Evolutionary conservation across 2,329 filamentous ascomycete species (phyloP).

Genomic region (Sporothrix mexicana): DNA sequence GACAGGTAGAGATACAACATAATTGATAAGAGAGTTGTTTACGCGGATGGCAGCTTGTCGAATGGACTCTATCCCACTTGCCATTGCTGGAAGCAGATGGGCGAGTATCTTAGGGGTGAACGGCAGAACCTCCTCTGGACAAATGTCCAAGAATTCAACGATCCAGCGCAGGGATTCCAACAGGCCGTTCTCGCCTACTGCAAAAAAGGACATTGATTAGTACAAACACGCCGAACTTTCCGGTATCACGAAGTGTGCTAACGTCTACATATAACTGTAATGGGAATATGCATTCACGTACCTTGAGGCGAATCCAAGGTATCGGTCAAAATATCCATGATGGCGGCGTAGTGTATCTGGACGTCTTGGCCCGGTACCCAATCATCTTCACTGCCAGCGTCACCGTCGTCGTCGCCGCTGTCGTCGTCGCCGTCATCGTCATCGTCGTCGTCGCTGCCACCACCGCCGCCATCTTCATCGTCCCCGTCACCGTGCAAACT

Average conservation of each 20-base stretch:
- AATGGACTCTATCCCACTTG: conserved; percentile 87
- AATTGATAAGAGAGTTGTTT: conserved; percentile 89
- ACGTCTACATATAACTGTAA: too few relatives aligned
- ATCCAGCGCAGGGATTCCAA: conserved; percentile 94
- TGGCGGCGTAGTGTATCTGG: conserved; percentile 88
- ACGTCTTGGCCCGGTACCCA: conserved; percentile 98
- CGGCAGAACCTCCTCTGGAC: conserved; percentile 91
- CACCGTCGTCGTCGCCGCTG: conserved; percentile 62
- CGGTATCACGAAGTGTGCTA: too few relatives aligned
- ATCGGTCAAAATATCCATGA: conserved; percentile 87
- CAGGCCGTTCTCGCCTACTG: conserved; percentile 75
- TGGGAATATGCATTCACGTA: conserved; percentile 45
- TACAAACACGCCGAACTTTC: background rate
- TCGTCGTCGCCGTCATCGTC: conserved; percentile 66
- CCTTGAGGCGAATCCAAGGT: conserved; percentile 84
- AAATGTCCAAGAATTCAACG: conserved; percentile 95
- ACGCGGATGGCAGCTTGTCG: conserved; percentile 86
- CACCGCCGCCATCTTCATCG: conserved; percentile 63
- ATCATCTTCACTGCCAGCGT: conserved; percentile 77
- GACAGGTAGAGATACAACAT: conserved; percentile 88
- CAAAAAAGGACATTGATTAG: background rate
- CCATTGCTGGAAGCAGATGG: conserved; percentile 91
- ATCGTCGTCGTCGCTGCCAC: conserved; percentile 60
- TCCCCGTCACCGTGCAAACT: conserved; percentile 83
- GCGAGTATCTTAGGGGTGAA: conserved; percentile 93